These are phyloP conservation scores for Botrytis pseudocinerea DNA, from an alignment of 2,329 filamentous ascomycete genomes.

Conservation along the genomic window DNA sequence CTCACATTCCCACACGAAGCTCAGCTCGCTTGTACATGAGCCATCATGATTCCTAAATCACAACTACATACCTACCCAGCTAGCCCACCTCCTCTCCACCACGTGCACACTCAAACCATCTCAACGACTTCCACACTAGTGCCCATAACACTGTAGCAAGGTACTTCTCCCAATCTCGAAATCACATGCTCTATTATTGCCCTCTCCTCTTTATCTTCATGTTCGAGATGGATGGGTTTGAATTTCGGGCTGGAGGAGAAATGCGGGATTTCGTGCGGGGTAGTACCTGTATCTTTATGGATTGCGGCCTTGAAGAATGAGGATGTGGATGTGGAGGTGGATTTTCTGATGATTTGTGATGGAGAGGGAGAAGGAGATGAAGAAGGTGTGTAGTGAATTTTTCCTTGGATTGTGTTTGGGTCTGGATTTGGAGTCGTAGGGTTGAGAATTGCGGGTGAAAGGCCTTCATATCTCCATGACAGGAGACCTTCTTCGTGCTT, in stretches of 20 bases:
- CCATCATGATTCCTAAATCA: too few relatives aligned
- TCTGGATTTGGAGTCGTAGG: neutral
- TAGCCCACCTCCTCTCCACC: too few relatives aligned
- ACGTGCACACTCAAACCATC: neutral
- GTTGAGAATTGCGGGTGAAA: neutral
- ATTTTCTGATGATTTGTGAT: neutral
- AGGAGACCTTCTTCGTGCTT: neutral
- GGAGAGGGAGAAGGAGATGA: neutral
- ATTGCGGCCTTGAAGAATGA: neutral
- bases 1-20: too few relatives aligned
- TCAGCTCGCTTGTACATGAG: too few relatives aligned
- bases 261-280: rapidly evolving
- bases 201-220: neutral
- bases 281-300: rapidly evolving
- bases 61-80: neutral
- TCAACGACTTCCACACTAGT: neutral
- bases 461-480: neutral
- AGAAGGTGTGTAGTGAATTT: neutral
- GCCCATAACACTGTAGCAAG: neutral
- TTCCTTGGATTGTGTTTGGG: neutral
- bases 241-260: neutral
- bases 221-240: neutral
- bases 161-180: neutral
- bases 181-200: neutral
- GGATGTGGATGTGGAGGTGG: neutral